Percentiles rank a stretch among this genome's conserved stretches.
Evolutionary conservation across 495 filamentous ascomycete genomes (phyloP).

Genomic region (Tuber borchii): DNA sequence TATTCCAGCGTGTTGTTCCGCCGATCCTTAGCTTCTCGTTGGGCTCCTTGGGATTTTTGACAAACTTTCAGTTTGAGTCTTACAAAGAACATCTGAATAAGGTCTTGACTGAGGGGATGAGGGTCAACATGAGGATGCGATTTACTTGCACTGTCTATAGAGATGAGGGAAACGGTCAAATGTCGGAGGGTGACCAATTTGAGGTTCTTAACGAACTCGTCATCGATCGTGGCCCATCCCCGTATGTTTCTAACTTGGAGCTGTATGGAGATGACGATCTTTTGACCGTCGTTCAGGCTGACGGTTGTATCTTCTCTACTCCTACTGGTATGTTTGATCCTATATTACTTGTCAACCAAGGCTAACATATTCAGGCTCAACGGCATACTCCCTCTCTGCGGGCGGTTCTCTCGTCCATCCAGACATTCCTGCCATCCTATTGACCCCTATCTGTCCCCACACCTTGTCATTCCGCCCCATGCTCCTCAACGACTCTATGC

Average conservation of each 20-base stretch:
- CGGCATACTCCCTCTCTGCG: conserved; percentile 94
- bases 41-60: conserved; percentile 88
- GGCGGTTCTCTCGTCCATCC: conserved; percentile 93
- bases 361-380: conserved; percentile 68
- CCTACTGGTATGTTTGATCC: conserved; percentile 55
- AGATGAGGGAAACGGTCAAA: conserved; percentile 64
- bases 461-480: conserved; percentile 93
- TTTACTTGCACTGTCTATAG: conserved; percentile 79
- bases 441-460: conserved; percentile 93
- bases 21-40: conserved; percentile 86
- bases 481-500: conserved; percentile 89
- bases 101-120: conserved; percentile 76
- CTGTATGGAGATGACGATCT: conserved; percentile 86
- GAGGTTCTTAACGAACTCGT: conserved; percentile 85
- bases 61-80: conserved; percentile 84
- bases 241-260: conserved; percentile 51
- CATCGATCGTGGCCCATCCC: conserved; percentile 77
- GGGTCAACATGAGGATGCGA: conserved; percentile 75
- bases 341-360: conserved; percentile 78
- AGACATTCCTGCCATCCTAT: conserved; percentile 91
- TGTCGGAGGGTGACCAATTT: conserved; percentile 46
- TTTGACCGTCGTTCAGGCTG: conserved; percentile 87
- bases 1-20: conserved; percentile 94
- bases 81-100: conserved; percentile 62
- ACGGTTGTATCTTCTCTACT: conserved; percentile 78